A percentile compares a stretch with the other conserved stretches of the same genome.
phyloP scores from a whole-genome alignment of 352 stramenopile species.

The Globisporangium spiculum region DNA sequence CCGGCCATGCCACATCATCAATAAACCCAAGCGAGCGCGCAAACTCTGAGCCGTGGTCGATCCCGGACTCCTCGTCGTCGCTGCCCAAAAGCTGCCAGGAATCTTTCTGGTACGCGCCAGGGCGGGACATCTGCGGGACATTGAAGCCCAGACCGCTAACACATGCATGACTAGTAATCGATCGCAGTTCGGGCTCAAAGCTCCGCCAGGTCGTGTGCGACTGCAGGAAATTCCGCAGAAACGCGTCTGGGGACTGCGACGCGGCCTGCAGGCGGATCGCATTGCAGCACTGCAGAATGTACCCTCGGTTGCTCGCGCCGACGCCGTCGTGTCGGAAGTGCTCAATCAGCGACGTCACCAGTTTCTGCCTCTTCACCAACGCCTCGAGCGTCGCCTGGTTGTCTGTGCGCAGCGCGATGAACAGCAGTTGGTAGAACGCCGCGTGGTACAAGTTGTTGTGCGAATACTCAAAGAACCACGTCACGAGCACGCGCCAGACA shows the following conservation, averaged over 20 bases:
- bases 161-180: slow-evolving; percentile 49
- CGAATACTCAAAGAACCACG: slow-evolving; percentile 91
- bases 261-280: slow-evolving; percentile 86
- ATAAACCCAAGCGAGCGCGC: slow-evolving; percentile 77
- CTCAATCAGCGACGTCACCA: slow-evolving; percentile 83
- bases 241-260: slow-evolving; percentile 84
- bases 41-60: slow-evolving; percentile 83
- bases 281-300: slow-evolving; percentile 89
- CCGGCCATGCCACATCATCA: slow-evolving; percentile 82
- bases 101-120: slow-evolving; percentile 52
- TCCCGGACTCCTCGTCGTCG: slow-evolving; percentile 51
- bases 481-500: slow-evolving; percentile 83
- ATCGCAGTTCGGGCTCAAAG: slow-evolving; percentile 70
- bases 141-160: slow-evolving; percentile 70
- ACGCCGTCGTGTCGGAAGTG: slow-evolving; percentile 65
- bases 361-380: slow-evolving; percentile 86
- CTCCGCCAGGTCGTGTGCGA: slow-evolving; percentile 83
- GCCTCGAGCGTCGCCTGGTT: slow-evolving; percentile 78
- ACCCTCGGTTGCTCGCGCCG: slow-evolving; percentile 79
- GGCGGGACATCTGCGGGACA: slow-evolving; percentile 61
- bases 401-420: slow-evolving; percentile 84
- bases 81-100: slow-evolving; percentile 53
- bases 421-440: slow-evolving; percentile 88
- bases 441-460: slow-evolving; percentile 91
- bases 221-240: slow-evolving; percentile 87